These are phyloP conservation scores for Penicillium paxilli DNA, from an alignment of 495 filamentous ascomycete species.

Conservation along the genomic window DNA sequence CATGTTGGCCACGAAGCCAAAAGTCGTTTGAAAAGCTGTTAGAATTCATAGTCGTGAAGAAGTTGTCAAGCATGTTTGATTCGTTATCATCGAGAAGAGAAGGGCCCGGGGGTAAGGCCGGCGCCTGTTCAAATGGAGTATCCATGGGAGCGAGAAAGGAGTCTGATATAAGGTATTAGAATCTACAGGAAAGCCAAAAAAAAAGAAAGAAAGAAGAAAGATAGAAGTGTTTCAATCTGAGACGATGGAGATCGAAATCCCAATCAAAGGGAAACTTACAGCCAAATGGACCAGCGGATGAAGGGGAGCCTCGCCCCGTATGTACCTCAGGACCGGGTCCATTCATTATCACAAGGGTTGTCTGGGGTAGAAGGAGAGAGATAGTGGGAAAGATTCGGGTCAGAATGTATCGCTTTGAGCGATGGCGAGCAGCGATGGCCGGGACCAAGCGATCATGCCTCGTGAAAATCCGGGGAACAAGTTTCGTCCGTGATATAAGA, in stretches of 20 bases:
- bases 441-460: conserved; percentile 36
- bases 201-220: background rate
- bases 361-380: background rate
- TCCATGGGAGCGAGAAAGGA: conserved; percentile 49
- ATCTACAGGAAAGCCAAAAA: background rate
- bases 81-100: conserved; percentile 63
- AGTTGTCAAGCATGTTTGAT: conserved; percentile 59
- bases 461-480: conserved; percentile 4
- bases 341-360: conserved; percentile 30
- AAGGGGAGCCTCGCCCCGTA: conserved; percentile 30
- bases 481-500: conserved; percentile 1
- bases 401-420: conserved; percentile 24
- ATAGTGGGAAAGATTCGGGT: conserved; percentile 7
- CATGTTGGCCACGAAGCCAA: conserved; percentile 41
- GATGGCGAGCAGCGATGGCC: conserved; percentile 25
- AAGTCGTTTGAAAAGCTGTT: conserved; percentile 54
- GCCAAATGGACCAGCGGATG: conserved; percentile 54
- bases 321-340: conserved; percentile 30
- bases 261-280: conserved; percentile 46
- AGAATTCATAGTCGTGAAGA: conserved; percentile 60
- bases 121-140: conserved; percentile 55
- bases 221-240: background rate
- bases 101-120: conserved; percentile 57
- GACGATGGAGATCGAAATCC: background rate
- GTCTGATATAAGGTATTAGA: conserved; percentile 27